Conservation (phyloP, 1,284 basidiomycete genomes). For the Sporisorium sorghi region DNA sequence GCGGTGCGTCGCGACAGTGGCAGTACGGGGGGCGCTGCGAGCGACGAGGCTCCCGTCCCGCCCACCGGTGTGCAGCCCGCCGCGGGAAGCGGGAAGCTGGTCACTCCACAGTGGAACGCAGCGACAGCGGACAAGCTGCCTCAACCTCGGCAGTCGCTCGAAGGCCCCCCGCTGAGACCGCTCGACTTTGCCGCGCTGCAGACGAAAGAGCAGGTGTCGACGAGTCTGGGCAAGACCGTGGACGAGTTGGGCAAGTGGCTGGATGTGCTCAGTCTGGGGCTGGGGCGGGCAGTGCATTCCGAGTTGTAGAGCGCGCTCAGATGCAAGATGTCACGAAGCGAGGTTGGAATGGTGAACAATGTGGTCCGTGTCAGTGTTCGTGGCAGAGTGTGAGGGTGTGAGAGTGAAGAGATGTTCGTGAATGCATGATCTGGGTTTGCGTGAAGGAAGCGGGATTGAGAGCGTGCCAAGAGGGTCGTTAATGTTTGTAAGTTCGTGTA, state of each 20-base stretch:
- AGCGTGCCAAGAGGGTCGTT: neutral
- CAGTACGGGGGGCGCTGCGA: neutral
- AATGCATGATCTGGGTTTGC: neutral
- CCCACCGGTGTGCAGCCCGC: neutral
- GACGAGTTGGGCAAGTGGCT: constrained; percentile 86
- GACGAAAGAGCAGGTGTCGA: constrained; percentile 76
- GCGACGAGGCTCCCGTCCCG: constrained; percentile 5
- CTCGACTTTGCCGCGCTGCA: constrained; percentile 79
- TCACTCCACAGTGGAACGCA: neutral
- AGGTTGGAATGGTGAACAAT: neutral
- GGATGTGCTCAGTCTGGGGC: constrained; percentile 76
- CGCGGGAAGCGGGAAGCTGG: neutral
- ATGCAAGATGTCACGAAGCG: too few relatives aligned
- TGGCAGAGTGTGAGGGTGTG: neutral
- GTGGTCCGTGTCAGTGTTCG: too few relatives aligned
- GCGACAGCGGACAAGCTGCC: neutral
- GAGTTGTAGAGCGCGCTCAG: constrained; percentile 14
- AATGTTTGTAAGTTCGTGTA: neutral
- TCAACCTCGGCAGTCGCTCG: neutral
- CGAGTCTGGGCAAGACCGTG: constrained; percentile 80
- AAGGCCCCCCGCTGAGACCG: constrained; percentile 73
- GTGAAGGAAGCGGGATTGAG: neutral
- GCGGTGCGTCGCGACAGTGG: constrained; percentile 3
- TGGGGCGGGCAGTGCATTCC: constrained; percentile 42
- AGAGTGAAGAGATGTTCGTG: too few relatives aligned